These are phyloP conservation scores for Aureobasidium sp. DNA, from an alignment of 2,329 filamentous ascomycete species.

Conservation along the genomic window DNA sequence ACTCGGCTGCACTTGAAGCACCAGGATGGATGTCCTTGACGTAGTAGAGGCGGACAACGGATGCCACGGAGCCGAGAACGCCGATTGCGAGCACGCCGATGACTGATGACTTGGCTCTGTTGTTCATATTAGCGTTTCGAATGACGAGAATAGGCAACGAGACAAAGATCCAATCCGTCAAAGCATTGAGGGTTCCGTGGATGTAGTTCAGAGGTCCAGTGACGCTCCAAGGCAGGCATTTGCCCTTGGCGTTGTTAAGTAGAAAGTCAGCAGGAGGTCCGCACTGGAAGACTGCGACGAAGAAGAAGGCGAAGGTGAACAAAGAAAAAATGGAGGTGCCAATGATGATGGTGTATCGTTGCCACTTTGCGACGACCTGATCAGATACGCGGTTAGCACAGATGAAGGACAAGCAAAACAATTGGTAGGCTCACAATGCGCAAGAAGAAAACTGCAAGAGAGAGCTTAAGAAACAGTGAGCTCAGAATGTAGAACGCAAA, in stretches of 20 bases:
- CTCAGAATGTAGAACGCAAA: constrained; percentile 45
- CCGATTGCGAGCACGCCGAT: constrained; percentile 46
- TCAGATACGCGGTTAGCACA: background rate
- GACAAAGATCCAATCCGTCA: constrained; percentile 40
- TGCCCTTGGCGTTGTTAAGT: constrained; percentile 23
- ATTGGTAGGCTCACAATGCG: constrained; percentile 37
- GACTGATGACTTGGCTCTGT: constrained; percentile 44
- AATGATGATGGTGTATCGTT: constrained; percentile 33
- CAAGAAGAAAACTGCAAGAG: constrained; percentile 49
- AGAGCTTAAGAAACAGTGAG: constrained; percentile 48
- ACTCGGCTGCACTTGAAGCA: background rate
- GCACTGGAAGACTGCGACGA: constrained; percentile 33
- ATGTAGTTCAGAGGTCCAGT: constrained; percentile 28
- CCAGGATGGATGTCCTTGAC: constrained; percentile 29
- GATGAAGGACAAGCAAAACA: background rate
- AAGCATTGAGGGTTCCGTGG: constrained; percentile 37
- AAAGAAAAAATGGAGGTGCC: constrained; percentile 31
- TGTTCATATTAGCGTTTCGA: constrained; percentile 44
- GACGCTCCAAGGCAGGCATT: constrained; percentile 29
- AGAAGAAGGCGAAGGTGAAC: constrained; percentile 38
- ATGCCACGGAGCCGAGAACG: constrained; percentile 29
- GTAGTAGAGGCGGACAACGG: constrained; percentile 30
- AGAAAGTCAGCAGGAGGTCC: constrained; percentile 30
- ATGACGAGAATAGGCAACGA: constrained; percentile 45
- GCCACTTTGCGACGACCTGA: constrained; percentile 36